Conservation (phyloP, 108 stramenopile genomes). For the Tribonema minus region DNA sequence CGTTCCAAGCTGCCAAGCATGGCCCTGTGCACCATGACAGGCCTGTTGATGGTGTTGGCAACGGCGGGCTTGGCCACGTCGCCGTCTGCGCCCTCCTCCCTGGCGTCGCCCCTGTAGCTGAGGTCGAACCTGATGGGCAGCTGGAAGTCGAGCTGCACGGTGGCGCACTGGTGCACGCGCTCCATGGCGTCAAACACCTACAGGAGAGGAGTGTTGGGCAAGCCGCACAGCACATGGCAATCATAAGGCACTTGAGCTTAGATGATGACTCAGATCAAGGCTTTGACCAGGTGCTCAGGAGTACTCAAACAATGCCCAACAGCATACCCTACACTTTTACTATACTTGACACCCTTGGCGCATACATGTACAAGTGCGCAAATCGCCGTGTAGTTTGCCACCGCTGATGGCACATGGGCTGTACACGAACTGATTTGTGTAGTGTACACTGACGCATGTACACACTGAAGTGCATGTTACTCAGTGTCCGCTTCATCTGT, state of each 20-base stretch:
- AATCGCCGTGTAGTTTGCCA: conserved; percentile 98
- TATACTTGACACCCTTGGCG: too few relatives aligned
- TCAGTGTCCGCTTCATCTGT: too few relatives aligned
- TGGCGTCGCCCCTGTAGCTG: conserved; percentile 39
- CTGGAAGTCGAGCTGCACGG: conserved; percentile 98
- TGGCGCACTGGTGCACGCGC: conserved; percentile 98
- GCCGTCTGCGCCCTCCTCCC: not conserved
- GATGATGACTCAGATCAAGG: too few relatives aligned
- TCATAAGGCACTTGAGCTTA: too few relatives aligned
- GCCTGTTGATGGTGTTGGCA: conserved; percentile 61
- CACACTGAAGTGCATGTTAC: too few relatives aligned
- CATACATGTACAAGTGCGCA: not conserved
- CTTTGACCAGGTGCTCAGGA: too few relatives aligned
- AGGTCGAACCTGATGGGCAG: conserved; percentile 97
- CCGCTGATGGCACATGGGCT: conserved; percentile 99
- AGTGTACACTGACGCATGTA: too few relatives aligned
- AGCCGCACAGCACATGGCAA: not conserved
- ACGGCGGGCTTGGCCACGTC: not conserved
- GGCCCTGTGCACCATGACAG: conserved; percentile 97
- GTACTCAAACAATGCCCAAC: too few relatives aligned
- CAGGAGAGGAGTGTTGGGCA: not conserved
- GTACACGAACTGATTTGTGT: too few relatives aligned
- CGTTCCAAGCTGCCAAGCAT: conserved; percentile 98
- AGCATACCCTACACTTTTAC: too few relatives aligned
- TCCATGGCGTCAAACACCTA: conserved; percentile 98